Evolutionary conservation across 2,329 filamentous ascomycete genomes (phyloP), one percentile per base, ranked within the genome.

Genomic region (Sarocladium kiliense): DNA sequence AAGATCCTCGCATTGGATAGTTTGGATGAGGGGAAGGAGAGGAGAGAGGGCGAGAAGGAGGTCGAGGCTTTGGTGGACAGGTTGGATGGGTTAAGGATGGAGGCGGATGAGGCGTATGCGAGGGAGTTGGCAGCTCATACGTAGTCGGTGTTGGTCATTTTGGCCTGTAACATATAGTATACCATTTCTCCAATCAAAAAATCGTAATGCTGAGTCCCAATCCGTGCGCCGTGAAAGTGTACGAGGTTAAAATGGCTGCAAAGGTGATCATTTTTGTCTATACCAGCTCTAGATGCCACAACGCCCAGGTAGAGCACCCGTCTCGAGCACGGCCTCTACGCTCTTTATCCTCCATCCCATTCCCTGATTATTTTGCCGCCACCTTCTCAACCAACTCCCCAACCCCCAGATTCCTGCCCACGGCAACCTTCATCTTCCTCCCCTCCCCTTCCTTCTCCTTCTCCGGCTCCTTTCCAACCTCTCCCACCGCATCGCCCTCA

Each of bases 401-500:
- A 0, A 96, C 91, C 2, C 92, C 92, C 51, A 95, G 68, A 1
- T 78, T 81, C 64, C 91, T 77, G 16, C 92, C 92, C 53, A 97
- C 88, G 74, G 91, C 92, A 58, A 95, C 89, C 74, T 90, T 92
- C 60, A 88, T 79, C 84, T 88, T 89, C 68, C 82, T 85, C 54
- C 81, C 78, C 53, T 68, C 70, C 14, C 61, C 67, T 56, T 68
- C 61, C 54, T 81, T 78, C 53, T 68, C 70, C 14, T 62, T 67
- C 56, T 68, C 64, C 12, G 74, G 76, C 47, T 77, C 75, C 57
- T 71, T 66, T n/a, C 85, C 86, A 14, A 84, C 73, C 49, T 87
- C 82, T 3, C 87, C 88, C 1, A 88, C 86, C 2, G 84, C 76
- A 12, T 89, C 87, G 7, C 86, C 87, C 74, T 90, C 87, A 68